Conservation (phyloP, 805 yeast genomes). For the Candida khao-thaluensis region DNA sequence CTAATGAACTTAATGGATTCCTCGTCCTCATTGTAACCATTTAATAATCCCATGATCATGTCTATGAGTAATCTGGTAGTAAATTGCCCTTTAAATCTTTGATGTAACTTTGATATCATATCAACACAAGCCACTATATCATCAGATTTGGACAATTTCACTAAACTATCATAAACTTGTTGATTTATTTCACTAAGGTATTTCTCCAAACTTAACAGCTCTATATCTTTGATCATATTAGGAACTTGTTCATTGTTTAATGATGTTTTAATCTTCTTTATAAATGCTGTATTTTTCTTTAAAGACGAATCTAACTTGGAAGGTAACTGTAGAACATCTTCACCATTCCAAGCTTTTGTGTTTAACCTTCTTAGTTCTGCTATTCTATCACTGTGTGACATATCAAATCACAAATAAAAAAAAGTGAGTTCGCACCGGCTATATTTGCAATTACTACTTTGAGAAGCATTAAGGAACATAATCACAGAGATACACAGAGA, state of each 20-base stretch:
- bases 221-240: constrained; percentile 58
- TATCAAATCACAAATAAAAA: too few relatives aligned
- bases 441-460: too few relatives aligned
- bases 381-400: constrained; percentile 2
- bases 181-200: constrained; percentile 69
- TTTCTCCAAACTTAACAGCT: constrained; percentile 63
- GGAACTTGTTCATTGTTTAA: constrained; percentile 50
- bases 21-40: constrained; percentile 44
- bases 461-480: too few relatives aligned
- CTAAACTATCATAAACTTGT: constrained; percentile 61
- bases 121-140: constrained; percentile 67
- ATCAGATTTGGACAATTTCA: constrained; percentile 48
- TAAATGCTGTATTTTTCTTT: constrained; percentile 79
- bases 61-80: constrained; percentile 47
- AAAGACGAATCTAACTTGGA: constrained; percentile 66
- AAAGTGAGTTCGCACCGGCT: too few relatives aligned
- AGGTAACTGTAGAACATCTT: constrained; percentile 16
- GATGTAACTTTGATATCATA: constrained; percentile 71
- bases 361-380: constrained; percentile 35
- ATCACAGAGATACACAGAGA: too few relatives aligned
- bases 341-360: constrained; percentile 54
- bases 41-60: constrained; percentile 30
- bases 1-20: constrained; percentile 36
- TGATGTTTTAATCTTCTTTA: constrained; percentile 62
- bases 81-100: constrained; percentile 58